Conservation (phyloP, 768 basidiomycete genomes). For the Tylopilus felleus region DNA sequence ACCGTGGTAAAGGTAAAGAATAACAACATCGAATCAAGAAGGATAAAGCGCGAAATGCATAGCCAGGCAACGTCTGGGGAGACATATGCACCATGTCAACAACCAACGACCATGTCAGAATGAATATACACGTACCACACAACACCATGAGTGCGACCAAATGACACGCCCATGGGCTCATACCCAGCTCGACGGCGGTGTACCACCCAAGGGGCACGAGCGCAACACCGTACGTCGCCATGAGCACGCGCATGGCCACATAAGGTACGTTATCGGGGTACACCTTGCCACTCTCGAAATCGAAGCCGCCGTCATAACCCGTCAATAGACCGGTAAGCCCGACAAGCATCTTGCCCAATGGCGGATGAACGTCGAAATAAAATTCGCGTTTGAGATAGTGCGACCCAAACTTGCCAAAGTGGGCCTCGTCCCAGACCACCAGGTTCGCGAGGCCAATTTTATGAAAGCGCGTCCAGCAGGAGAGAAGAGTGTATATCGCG, state of each 20-base stretch:
- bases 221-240: slow-evolving; percentile 91
- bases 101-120: background rate
- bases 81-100: background rate
- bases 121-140: slow-evolving; percentile 55
- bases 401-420: slow-evolving; percentile 98
- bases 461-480: slow-evolving; percentile 94
- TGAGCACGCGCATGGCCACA: slow-evolving; percentile 91
- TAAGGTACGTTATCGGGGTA: slow-evolving; percentile 88
- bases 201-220: slow-evolving; percentile 98
- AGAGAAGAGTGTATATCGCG: slow-evolving; percentile 84
- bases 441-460: slow-evolving; percentile 80
- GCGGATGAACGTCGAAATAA: slow-evolving; percentile 99
- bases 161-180: slow-evolving; percentile 88
- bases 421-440: slow-evolving; percentile 99
- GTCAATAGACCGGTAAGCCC: slow-evolving; percentile 87
- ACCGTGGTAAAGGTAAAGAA: slow-evolving; percentile 98
- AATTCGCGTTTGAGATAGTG: slow-evolving; percentile 99
- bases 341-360: slow-evolving; percentile 98
- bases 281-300: slow-evolving; percentile 86
- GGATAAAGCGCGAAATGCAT: slow-evolving; percentile 94
- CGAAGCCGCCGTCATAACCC: slow-evolving; percentile 89
- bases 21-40: slow-evolving; percentile 97
- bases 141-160: slow-evolving; percentile 92
- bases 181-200: slow-evolving; percentile 89
- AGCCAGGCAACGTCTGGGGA: slow-evolving; percentile 91